Percentiles rank a stretch among this genome's conserved stretches.
Evolutionary conservation across 352 stramenopile species (phyloP).

Genomic region (Phytopythium aichiense): DNA sequence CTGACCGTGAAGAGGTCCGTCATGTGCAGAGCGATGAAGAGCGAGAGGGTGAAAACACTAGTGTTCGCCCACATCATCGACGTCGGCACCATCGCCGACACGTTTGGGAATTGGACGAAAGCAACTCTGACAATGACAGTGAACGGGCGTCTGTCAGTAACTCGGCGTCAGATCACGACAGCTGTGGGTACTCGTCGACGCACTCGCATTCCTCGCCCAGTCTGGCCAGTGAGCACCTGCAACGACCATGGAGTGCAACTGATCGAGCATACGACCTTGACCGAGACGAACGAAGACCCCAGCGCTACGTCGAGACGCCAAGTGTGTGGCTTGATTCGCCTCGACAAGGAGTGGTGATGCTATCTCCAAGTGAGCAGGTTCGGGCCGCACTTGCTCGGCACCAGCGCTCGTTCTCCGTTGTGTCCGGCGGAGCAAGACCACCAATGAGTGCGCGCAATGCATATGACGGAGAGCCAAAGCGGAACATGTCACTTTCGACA

Average conservation of each 20-base stretch:
- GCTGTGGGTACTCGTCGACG: constrained; percentile 1
- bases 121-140: neutral
- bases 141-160: neutral
- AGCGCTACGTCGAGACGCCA: neutral
- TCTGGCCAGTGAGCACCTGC: neutral
- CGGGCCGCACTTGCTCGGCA: constrained; percentile 41
- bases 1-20: neutral
- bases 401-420: constrained; percentile 23
- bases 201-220: neutral
- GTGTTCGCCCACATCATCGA: neutral
- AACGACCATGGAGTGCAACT: neutral
- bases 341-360: constrained; percentile 15
- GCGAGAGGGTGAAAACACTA: neutral
- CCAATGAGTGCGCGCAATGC: constrained; percentile 1
- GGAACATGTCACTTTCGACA: neutral
- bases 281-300: neutral
- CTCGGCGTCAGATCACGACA: neutral
- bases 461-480: neutral
- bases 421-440: no score
- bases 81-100: neutral
- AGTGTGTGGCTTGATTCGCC: neutral
- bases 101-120: neutral
- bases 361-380: constrained; percentile 59
- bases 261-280: neutral
- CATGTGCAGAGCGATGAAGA: neutral